A percentile compares a stretch with the other conserved stretches of the same genome.
Evolutionary conservation across 1,139 yeast species (phyloP).

Genomic region (Petasospora fabianii): DNA sequence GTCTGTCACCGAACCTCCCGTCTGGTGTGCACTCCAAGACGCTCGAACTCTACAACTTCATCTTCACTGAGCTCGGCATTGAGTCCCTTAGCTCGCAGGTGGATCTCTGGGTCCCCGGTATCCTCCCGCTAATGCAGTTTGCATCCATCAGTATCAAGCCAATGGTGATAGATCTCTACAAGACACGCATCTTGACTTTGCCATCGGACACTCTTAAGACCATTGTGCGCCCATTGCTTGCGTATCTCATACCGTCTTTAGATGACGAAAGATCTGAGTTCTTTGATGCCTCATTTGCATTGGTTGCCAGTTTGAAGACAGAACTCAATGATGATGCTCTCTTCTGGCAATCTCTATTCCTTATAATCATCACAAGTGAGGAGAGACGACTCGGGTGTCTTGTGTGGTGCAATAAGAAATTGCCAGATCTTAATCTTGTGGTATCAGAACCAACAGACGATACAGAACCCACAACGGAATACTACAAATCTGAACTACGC

Average conservation of each 20-base stretch:
- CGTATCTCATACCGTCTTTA: conserved; percentile 78
- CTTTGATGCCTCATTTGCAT: conserved; percentile 53
- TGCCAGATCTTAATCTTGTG: conserved; percentile 51
- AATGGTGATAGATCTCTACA: conserved; percentile 58
- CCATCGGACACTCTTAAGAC: conserved; percentile 46
- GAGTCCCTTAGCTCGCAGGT: conserved; percentile 49
- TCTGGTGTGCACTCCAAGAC: conserved; percentile 95
- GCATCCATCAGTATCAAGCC: conserved; percentile 90
- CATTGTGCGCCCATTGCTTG: conserved; percentile 63
- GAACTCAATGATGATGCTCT: conserved; percentile 63
- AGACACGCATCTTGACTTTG: conserved; percentile 51
- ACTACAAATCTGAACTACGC: conserved; percentile 14
- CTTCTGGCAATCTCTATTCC: conserved; percentile 83
- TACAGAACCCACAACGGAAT: no score
- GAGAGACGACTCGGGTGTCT: conserved; percentile 83
- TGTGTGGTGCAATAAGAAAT: conserved; percentile 63
- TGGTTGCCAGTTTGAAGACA: conserved; percentile 59
- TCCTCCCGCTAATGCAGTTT: conserved; percentile 78
- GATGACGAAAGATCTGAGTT: conserved; percentile 91
- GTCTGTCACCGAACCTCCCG: conserved; percentile 77
- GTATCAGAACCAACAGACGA: conserved; percentile 27
- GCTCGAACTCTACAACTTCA: conserved; percentile 65
- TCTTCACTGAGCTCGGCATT: conserved; percentile 59
- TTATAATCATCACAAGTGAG: conserved; percentile 70
- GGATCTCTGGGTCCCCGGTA: conserved; percentile 82